phyloP scores from a whole-genome alignment of 345 rosid species.

The Salix koriyanagi region DNA sequence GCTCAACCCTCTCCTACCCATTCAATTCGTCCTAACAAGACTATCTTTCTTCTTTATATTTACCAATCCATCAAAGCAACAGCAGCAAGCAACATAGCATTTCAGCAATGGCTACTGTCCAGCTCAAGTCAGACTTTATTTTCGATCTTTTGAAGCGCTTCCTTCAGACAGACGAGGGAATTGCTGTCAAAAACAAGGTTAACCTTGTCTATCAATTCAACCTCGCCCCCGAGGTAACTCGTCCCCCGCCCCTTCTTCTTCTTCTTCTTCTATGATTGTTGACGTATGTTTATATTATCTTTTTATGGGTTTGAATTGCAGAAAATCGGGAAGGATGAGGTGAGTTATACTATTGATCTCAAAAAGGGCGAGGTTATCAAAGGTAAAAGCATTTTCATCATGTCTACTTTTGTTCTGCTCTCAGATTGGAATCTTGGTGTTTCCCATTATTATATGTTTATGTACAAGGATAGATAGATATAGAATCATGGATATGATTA shows the following conservation, averaged over 20 bases:
- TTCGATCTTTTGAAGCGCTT: slow-evolving; percentile 68
- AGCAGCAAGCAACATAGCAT: not conserved
- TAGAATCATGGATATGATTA: no score
- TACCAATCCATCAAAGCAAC: not conserved
- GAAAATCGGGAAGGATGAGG: slow-evolving; percentile 93
- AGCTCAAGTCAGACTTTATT: slow-evolving; percentile 66
- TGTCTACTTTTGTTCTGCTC: not conserved
- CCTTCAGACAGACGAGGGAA: slow-evolving; percentile 70
- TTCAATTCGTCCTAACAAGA: not conserved
- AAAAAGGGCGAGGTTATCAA: slow-evolving; percentile 84
- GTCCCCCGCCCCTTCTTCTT: not conserved
- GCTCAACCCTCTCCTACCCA: not conserved
- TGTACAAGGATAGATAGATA: no score
- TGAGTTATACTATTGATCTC: slow-evolving; percentile 66
- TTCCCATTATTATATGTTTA: not conserved
- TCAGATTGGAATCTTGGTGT: not conserved
- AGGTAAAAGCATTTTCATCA: slow-evolving; percentile 45
- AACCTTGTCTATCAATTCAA: slow-evolving; percentile 86
- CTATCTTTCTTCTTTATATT: not conserved
- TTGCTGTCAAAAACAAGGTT: slow-evolving; percentile 54
- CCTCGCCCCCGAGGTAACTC: slow-evolving; percentile 76
- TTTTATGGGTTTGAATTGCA: slow-evolving; percentile 16
- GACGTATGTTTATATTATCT: not conserved
- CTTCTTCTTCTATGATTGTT: not conserved
- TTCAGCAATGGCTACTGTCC: slow-evolving; percentile 39